Base-by-base conservation (phyloP, 139 green algal genomes). In the Parachlorella kessleri region DNA sequence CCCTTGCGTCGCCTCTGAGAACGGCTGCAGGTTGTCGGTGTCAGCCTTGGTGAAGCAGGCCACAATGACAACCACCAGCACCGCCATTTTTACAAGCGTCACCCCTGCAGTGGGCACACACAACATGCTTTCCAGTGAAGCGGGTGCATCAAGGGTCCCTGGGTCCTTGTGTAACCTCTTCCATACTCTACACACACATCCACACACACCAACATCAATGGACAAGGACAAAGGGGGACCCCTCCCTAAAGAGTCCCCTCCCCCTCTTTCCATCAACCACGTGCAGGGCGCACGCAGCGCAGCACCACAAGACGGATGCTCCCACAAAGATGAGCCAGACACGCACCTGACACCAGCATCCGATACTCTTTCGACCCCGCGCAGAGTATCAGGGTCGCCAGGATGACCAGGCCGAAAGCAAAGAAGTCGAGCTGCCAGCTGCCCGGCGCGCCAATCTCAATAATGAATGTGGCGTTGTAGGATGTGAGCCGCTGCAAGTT, bases 361-460 rank as follows among this genome's bases (percentile, higher is more conserved):
- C 55, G 37, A 33, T 66, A 74, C 37, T 81, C 76, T 76, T 35
- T 53, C 23, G 55, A 35, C 18, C 76, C 76, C 23, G 76, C 39
- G 64, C 33, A 36, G 24, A 81, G 41, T 40, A 63, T 24, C 30
- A 33, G 33, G 65, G 33, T 81, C 21, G 72, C 23, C 24, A 66
- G 28, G 23, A 81, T n/a, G 7, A 81, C 76, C 32, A 81, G 21
- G 0, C 32, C 48, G 3, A 64, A 65, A 2, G 64, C 76, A 4
- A 81, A 0, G n/a, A 76, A 28, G 38, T 81, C 76, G 23, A 69
- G 48, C 9, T 32, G 24, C 66, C 66, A 72, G 32, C 28, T n/a
- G 66, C 33, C 66, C 26, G 63, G 26, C 10, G 24, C 66, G 28
- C 64, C 64, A 26, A 81, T 14, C 54, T 59, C 14, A 18, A 41